A percentile compares a stretch with the other conserved stretches of the same genome.
Conservation (phyloP, 140 eudicot genomes). For the Ambrosia hybrid region DNA sequence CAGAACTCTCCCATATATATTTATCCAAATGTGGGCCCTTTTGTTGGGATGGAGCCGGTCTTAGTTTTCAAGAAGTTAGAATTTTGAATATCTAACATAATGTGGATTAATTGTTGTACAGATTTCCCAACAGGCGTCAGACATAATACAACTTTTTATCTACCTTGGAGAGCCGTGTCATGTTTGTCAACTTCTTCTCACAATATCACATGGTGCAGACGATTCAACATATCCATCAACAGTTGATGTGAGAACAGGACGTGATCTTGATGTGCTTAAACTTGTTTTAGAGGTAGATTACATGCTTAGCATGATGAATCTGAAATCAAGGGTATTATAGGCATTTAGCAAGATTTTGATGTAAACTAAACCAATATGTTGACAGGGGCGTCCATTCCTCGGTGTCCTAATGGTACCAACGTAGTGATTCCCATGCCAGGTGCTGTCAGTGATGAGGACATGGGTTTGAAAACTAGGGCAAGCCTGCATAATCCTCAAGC, state of each 20-base stretch:
- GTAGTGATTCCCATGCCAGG: slow-evolving; percentile 72
- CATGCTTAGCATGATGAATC: slow-evolving; percentile 21
- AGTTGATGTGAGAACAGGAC: slow-evolving; percentile 91
- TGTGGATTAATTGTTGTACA: slow-evolving; percentile 33
- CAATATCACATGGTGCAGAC: slow-evolving; percentile 90
- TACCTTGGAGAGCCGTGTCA: slow-evolving; percentile 94
- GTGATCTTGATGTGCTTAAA: slow-evolving; percentile 77
- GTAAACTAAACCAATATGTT: slow-evolving; percentile 12
- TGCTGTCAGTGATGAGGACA: slow-evolving; percentile 68
- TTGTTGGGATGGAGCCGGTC: not conserved
- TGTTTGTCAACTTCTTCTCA: slow-evolving; percentile 89
- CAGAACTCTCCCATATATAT: no score
- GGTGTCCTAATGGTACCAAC: slow-evolving; percentile 86
- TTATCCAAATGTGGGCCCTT: no score
- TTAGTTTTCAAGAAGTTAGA: slow-evolving; percentile 15
- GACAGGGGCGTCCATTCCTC: slow-evolving; percentile 83
- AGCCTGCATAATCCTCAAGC: slow-evolving; percentile 48
- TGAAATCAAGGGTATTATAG: slow-evolving; percentile 17
- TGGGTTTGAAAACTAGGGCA: slow-evolving; percentile 66
- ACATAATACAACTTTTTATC: slow-evolving; percentile 84
- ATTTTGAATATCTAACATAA: slow-evolving; percentile 8
- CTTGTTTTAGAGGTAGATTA: slow-evolving; percentile 83
- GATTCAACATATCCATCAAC: slow-evolving; percentile 92
- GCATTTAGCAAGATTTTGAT: slow-evolving; percentile 12
- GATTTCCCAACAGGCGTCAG: slow-evolving; percentile 85